Evolutionary conservation across 2,329 filamentous ascomycete genomes (phyloP), one percentile per base, ranked within the genome.

Genomic region (Anthostomella pinea): DNA sequence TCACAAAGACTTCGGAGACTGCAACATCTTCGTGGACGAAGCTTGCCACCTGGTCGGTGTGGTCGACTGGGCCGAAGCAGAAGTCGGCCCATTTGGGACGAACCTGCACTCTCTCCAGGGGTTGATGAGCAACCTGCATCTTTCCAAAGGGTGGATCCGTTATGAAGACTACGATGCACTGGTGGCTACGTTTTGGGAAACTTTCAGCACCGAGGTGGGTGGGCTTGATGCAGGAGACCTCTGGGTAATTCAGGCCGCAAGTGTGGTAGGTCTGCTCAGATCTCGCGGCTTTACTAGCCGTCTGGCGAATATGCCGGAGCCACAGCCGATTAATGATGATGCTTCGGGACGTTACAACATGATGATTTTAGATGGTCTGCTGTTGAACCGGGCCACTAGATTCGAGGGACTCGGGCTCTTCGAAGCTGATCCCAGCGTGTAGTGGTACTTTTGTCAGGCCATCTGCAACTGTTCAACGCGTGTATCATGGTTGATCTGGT

Each of bases 31-130:
- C 8, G 64, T 69, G 5, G 53, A 68, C 25, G 50, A 62, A 18
- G 33, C 10, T 27, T 66, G 56, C 48, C 57, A 62, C 46, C 40
- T 69, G 3, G 50, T 52, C 20, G 64, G 65, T 2, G 63, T 69
- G 6, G 53, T 69, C 36, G 64, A 68, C 51, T 70, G 61, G 64
- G 59, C 65, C 1, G 62, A 69, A 46, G 59, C 64, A 3, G 52
- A 59, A 30, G 54, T 68, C 17, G 34, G 54, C n/a, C 63, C 65
- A 6, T 69, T 69, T 42, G 64, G 65, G 4, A 20, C 58, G 0
- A 67, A 67, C 31, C 49, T 69, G 2, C 46, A 65, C 37, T 60
- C 57, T 9, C 39, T 65, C 2, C 45, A 66, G 35, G 23, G 20
- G 25, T 38, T 69, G 13, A 59, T 49, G 19, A 51, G 59, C 16